These are phyloP conservation scores for Penicillium ucsense DNA, from an alignment of 495 filamentous ascomycete genomes.

Conservation along the genomic window DNA sequence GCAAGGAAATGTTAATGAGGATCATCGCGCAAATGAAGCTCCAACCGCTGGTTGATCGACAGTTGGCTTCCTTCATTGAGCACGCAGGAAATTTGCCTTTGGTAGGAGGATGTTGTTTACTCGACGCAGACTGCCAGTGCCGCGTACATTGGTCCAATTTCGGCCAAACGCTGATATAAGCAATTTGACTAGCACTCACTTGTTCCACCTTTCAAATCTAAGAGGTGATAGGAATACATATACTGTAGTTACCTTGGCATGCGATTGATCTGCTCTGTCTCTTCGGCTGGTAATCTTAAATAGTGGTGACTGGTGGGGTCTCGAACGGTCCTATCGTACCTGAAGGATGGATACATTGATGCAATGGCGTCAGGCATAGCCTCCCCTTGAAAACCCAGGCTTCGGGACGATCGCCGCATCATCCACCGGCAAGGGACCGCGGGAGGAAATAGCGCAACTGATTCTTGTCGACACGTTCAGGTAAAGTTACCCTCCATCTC, in stretches of 20 bases:
- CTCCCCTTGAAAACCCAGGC: neutral
- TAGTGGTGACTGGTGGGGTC: constrained; percentile 2
- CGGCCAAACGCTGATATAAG: too few species aligned
- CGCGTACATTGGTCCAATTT: too few species aligned
- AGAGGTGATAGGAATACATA: too few species aligned
- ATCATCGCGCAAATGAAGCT: constrained; percentile 13
- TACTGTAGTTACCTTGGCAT: too few species aligned
- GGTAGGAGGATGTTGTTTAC: too few species aligned
- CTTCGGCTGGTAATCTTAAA: too few species aligned
- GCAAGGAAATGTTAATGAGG: constrained; percentile 12
- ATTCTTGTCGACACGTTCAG: neutral
- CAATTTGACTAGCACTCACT: too few species aligned
- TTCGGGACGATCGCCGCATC: constrained; percentile 32
- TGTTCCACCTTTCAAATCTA: too few species aligned
- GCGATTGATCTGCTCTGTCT: too few species aligned
- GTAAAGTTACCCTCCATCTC: neutral
- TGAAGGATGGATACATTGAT: neutral
- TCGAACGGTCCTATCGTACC: neutral
- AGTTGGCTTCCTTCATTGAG: neutral
- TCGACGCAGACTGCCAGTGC: too few species aligned
- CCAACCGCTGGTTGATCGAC: constrained; percentile 5
- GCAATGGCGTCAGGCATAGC: constrained; percentile 27
- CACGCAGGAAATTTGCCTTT: too few species aligned
- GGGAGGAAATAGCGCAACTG: constrained; percentile 13
- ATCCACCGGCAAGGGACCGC: constrained; percentile 37